A percentile compares a stretch with the other conserved stretches of the same genome.
Conservation (phyloP, 2,329 filamentous ascomycete genomes). For the Xylaria sp. region DNA sequence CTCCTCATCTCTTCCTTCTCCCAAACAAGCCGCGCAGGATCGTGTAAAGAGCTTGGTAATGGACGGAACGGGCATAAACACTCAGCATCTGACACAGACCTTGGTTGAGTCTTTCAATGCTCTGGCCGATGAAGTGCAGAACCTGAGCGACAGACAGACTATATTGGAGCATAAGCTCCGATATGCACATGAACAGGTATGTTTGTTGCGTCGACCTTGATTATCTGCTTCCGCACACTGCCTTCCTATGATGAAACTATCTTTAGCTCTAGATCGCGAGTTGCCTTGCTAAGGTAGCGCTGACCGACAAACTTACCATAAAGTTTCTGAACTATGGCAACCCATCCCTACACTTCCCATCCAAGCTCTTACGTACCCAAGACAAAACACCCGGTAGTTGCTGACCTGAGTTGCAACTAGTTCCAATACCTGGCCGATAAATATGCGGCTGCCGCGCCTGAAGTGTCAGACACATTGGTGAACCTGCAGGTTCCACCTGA, state of each 20-base stretch:
- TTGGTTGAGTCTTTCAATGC: constrained; percentile 72
- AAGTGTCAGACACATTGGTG: constrained; percentile 73
- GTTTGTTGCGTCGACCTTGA: constrained; percentile 46
- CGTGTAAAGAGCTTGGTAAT: constrained; percentile 21
- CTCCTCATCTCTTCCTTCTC: constrained; percentile 12
- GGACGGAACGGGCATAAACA: constrained; percentile 53
- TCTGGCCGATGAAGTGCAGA: constrained; percentile 72
- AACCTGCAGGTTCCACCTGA: constrained; percentile 73
- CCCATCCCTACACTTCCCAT: constrained; percentile 23
- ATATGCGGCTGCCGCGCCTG: constrained; percentile 71
- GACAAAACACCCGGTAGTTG: neutral
- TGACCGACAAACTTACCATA: constrained; percentile 67
- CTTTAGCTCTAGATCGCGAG: constrained; percentile 89
- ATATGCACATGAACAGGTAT: constrained; percentile 74
- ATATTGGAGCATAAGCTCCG: constrained; percentile 73
- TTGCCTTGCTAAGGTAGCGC: constrained; percentile 60
- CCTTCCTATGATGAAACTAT: constrained; percentile 55
- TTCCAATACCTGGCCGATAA: constrained; percentile 74
- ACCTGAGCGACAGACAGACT: constrained; percentile 69
- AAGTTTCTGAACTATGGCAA: constrained; percentile 53
- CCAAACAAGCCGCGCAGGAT: constrained; percentile 20
- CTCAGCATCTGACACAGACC: constrained; percentile 61
- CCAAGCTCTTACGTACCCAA: neutral
- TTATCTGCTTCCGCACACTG: constrained; percentile 24
- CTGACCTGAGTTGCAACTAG: constrained; percentile 52